Percentiles rank a stretch among this genome's conserved stretches.
Conservation (phyloP, 2,329 filamentous ascomycete species). For the Remersonia thermophila region DNA sequence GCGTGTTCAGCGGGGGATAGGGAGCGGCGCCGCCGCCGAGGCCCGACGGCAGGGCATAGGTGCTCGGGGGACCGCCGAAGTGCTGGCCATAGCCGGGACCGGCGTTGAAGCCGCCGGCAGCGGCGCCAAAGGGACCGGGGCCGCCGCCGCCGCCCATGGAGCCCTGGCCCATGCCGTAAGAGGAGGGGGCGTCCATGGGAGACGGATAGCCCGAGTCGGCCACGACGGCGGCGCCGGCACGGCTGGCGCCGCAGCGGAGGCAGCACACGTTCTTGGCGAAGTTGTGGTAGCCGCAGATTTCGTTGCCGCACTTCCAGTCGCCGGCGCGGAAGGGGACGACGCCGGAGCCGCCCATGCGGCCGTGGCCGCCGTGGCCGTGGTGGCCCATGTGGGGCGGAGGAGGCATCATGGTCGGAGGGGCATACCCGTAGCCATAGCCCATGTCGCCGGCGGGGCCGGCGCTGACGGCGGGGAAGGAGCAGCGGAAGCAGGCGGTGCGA, state of each 20-base stretch:
- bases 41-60: conserved; percentile 78
- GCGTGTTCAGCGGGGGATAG: conserved; percentile 73
- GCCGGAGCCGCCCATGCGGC: conserved; percentile 69
- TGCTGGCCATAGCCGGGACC: conserved; percentile 58
- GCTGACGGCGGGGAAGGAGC: conserved; percentile 92
- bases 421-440: conserved; percentile 52
- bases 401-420: conserved; percentile 69
- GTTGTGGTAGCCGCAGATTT: conserved; percentile 97
- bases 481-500: conserved; percentile 95
- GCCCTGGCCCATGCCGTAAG: conserved; percentile 73
- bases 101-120: conserved; percentile 54
- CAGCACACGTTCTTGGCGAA: conserved; percentile 99
- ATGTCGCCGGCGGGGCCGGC: conserved; percentile 58
- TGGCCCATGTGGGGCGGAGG: conserved; percentile 61
- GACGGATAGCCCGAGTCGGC: conserved; percentile 87
- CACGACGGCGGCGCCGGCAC: conserved; percentile 84
- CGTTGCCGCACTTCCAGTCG: conserved; percentile 97
- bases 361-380: conserved; percentile 35
- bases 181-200: conserved; percentile 73
- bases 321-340: conserved; percentile 95
- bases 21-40: conserved; percentile 66
- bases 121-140: conserved; percentile 62
- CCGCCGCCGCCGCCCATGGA: conserved; percentile 79
- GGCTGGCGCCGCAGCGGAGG: conserved; percentile 87
- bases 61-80: conserved; percentile 77